Evolutionary conservation across 2,329 filamentous ascomycete species (phyloP), one percentile per base, ranked within the genome.

Genomic region (Neofusicoccum sp.): DNA sequence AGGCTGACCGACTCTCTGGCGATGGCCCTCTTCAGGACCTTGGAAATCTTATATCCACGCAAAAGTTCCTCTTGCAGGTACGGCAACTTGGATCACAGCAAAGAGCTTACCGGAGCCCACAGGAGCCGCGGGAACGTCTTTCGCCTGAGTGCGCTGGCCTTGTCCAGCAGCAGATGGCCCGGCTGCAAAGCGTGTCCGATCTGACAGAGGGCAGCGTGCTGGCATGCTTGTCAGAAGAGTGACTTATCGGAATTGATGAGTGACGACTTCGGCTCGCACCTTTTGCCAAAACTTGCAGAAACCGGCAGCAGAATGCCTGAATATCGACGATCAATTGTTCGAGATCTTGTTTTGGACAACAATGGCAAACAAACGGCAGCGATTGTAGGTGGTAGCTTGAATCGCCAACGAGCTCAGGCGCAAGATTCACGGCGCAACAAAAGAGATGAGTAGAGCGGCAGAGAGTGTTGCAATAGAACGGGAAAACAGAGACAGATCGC

Each of bases 191-290:
- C 12, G 6, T 6, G 6, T 12, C 26, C 38, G 33, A 56, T 43
- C 36, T 56, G 51, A 47, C n/a, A n/a, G n/a, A 30, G 28, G 38
- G 30, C 28, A 24, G n/a, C 26, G 41, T 53, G 58, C 58, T 60
- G 58, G 58, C 58, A 53, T 54, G 24, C 30, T 45, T 54, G 47
- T 60, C 58, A 60, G 58, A 34, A 43, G 31, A 53, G 38, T 24
- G 54, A 30, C 48, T 60, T 26, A 34, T 45, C 8, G 16, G 8
- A 14, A 24, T 16, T 28, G 24, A 20, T 38, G 26, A 49, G 28
- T 30, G 16, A 20, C 20, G 40, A 16, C 33, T 38, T 51, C 31
- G 41, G 31, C 26, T 12, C 58, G 58, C 24, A 60, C 48, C 58
- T 60, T 40, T 34, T 6, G 33, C 43, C 43, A 58, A 34, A 28